phyloP scores from a whole-genome alignment of 768 basidiomycete genomes.

The Chalciporus sphaerocephalus region DNA sequence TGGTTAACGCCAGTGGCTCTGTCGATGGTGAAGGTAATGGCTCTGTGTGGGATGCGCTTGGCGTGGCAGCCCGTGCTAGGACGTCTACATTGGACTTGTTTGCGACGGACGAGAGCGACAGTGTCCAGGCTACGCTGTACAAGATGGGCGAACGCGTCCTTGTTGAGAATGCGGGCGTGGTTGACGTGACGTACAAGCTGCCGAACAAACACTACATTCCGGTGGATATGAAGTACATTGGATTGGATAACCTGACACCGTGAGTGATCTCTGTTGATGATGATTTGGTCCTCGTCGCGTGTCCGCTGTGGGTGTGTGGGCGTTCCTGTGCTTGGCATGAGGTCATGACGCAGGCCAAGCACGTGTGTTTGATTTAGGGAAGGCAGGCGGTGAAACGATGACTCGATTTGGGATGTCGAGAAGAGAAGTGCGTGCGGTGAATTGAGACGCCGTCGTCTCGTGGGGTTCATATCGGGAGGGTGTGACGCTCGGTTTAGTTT shows the following conservation, averaged over 20 bases:
- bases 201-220: slow-evolving; percentile 97
- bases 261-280: slow-evolving; percentile 31
- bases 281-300: slow-evolving; percentile 1
- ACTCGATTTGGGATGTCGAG: too few species aligned
- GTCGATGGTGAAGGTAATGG: slow-evolving; percentile 35
- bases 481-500: slow-evolving; percentile 18
- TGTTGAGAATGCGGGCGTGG: slow-evolving; percentile 55
- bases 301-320: background rate
- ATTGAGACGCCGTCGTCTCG: too few species aligned
- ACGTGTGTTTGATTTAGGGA: slow-evolving; percentile 14
- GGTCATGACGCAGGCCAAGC: slow-evolving; percentile 10
- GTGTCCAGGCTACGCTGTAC: slow-evolving; percentile 92
- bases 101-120: slow-evolving; percentile 83
- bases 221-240: slow-evolving; percentile 74
- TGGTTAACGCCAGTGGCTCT: background rate
- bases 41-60: slow-evolving; percentile 55
- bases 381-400: slow-evolving; percentile 1
- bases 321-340: background rate
- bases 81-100: slow-evolving; percentile 73
- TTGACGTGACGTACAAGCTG: slow-evolving; percentile 63
- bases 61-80: slow-evolving; percentile 50
- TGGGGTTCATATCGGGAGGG: slow-evolving; percentile 7
- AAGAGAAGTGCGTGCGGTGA: too few species aligned
- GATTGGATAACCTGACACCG: slow-evolving; percentile 67
- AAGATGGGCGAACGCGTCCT: slow-evolving; percentile 80